Evolutionary conservation across 768 basidiomycete genomes (phyloP), one percentile per base, ranked within the genome.

Genomic region (Pleurotus eryngii): DNA sequence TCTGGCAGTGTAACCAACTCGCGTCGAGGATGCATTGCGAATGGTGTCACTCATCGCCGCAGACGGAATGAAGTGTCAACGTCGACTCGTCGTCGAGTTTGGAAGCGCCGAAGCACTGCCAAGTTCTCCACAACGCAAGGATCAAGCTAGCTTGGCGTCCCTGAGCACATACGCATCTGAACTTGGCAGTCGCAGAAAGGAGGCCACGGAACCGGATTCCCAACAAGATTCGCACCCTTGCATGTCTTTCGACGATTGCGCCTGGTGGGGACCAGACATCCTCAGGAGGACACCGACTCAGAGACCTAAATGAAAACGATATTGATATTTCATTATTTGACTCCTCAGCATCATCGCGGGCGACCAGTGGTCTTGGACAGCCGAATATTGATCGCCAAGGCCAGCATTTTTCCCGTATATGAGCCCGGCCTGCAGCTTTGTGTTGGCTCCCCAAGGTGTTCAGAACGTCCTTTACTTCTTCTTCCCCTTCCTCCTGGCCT

Each of bases 361-460:
- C 18, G 18, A 54, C n/a, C 11, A 37, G 20, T 39, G 39, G 20
- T 54, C 51, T 54, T 54, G 39, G 51, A 40, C 18, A 42, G n/a
- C 17, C 14, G 18, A 54, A 42, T 54, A 39, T 5, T 30, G 37
- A 54, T 54, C 51, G 51, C 51, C 51, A 54, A 54, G 51, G 51
- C 51, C 42, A 40, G 51, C 37, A 24, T 39, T 54, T 54, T 30
- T 50, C 14, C 39, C 7, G 27, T 42, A 53, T 39, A 39, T 53
- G 51, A 39, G 51, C 12, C 38, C 51, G 30, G 38, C 15, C 30
- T n/a, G 1, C 30, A 9, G 30, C 30, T 0, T 0, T 35, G 2
- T 1, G 30, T 35, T 35, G 30, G 2, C 30, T 35, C 30, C 30
- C 30, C 7, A 35, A 35, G 30, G 30, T 35, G 30, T 11, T 35